Evolutionary conservation across 1,284 basidiomycete genomes (phyloP).

Genomic region (Leccinum laetum): DNA sequence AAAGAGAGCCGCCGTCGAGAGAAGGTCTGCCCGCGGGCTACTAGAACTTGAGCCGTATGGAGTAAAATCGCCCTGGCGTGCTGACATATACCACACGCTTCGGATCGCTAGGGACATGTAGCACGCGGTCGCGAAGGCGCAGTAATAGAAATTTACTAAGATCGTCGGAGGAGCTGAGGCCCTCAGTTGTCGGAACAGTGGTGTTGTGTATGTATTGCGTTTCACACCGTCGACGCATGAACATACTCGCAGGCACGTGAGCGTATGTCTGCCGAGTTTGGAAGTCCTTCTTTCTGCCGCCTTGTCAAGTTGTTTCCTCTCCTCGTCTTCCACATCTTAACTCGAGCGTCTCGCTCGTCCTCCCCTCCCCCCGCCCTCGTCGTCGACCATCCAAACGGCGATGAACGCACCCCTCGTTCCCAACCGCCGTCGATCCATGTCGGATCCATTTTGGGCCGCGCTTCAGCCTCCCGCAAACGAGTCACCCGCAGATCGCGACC

Average conservation of each 20-base stretch:
- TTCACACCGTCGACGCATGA: neutral
- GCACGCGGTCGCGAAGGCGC: slow-evolving; percentile 5
- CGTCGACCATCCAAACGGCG: slow-evolving; percentile 6
- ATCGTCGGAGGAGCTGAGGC: neutral
- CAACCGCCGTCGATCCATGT: slow-evolving; percentile 47
- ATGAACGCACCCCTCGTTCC: slow-evolving; percentile 33
- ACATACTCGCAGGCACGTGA: slow-evolving; percentile 20
- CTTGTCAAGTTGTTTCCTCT: slow-evolving; percentile 17
- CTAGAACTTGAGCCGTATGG: neutral
- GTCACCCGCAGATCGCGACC: slow-evolving; percentile 59
- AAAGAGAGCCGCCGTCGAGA: neutral
- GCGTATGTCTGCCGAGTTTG: slow-evolving; percentile 20
- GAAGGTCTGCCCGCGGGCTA: neutral
- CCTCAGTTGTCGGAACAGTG: slow-evolving; percentile 2
- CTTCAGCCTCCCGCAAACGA: slow-evolving; percentile 72
- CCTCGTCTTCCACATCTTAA: slow-evolving; percentile 18
- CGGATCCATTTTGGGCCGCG: slow-evolving; percentile 68
- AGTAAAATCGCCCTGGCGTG: neutral
- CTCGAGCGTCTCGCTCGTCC: slow-evolving; percentile 19
- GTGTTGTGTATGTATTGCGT: neutral
- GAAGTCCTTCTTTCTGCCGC: slow-evolving; percentile 22
- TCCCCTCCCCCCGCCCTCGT: slow-evolving; percentile 2
- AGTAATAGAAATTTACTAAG: neutral
- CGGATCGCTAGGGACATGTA: neutral
- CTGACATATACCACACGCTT: neutral